These are phyloP conservation scores for Debaryomyces sp. DNA, from an alignment of 1,139 yeast genomes.

Conservation along the genomic window DNA sequence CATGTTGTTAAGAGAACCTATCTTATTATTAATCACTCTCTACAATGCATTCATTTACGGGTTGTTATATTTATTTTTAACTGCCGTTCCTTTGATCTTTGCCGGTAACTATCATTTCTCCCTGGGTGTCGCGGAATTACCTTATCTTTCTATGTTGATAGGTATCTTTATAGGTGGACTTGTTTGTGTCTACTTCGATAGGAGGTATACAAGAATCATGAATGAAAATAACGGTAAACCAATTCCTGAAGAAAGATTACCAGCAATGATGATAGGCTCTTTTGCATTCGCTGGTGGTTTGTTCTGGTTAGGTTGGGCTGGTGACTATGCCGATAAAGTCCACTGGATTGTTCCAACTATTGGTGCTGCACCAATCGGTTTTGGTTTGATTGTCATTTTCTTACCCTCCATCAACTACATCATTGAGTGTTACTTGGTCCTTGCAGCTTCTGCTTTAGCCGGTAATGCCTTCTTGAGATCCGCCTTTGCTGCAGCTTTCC, in stretches of 20 bases:
- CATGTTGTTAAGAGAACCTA: slow-evolving; percentile 70
- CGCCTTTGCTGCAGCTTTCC: slow-evolving; percentile 54
- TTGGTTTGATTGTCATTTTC: slow-evolving; percentile 71
- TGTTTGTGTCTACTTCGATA: slow-evolving; percentile 24
- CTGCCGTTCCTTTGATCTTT: slow-evolving; percentile 75
- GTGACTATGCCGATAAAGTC: slow-evolving; percentile 59
- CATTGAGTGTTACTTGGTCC: slow-evolving; percentile 69
- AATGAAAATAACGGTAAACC: slow-evolving; percentile 54
- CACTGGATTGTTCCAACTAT: slow-evolving; percentile 80
- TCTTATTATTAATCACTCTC: slow-evolving; percentile 60
- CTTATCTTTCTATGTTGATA: slow-evolving; percentile 57
- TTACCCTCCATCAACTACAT: slow-evolving; percentile 72
- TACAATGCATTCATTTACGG: slow-evolving; percentile 82
- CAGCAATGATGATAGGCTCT: slow-evolving; percentile 65
- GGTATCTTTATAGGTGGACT: slow-evolving; percentile 61
- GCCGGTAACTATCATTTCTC: slow-evolving; percentile 54
- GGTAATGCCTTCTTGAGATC: slow-evolving; percentile 81
- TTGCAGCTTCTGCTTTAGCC: slow-evolving; percentile 89
- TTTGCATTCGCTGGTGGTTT: slow-evolving; percentile 69
- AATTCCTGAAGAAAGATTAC: slow-evolving; percentile 72
- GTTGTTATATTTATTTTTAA: slow-evolving; percentile 67
- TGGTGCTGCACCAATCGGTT: slow-evolving; percentile 68
- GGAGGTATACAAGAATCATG: slow-evolving; percentile 28
- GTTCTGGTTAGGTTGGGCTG: slow-evolving; percentile 81
- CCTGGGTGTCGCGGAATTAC: slow-evolving; percentile 55